phyloP scores from a whole-genome alignment of 2,329 filamentous ascomycete species.

The Bipolaris gigantea region DNA sequence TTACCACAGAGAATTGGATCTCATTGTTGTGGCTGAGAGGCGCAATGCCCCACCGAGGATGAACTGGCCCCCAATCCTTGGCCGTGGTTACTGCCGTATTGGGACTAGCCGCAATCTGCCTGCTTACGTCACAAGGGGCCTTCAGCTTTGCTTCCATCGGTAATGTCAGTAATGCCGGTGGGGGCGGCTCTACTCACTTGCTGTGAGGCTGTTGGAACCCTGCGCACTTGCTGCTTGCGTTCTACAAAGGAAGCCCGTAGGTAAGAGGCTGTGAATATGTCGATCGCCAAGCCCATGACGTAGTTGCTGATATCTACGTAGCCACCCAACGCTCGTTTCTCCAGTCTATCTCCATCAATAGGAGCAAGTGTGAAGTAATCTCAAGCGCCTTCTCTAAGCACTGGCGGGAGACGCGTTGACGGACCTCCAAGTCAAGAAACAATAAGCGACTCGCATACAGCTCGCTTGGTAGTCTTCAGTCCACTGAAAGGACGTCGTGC shows the following conservation, averaged over 20 bases:
- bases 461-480: no score
- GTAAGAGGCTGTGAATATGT: neutral
- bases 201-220: neutral
- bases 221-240: neutral
- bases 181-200: neutral
- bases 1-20: slow-evolving; percentile 17
- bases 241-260: neutral
- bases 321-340: neutral
- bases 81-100: slow-evolving; percentile 17
- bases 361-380: neutral
- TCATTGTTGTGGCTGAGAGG: neutral
- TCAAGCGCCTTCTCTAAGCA: neutral
- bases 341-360: neutral
- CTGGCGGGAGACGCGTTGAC: neutral
- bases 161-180: neutral
- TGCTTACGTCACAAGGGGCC: slow-evolving; percentile 3
- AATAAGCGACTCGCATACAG: no score
- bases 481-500: neutral
- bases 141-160: neutral
- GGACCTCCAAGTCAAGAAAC: neutral
- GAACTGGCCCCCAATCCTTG: slow-evolving; percentile 13
- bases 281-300: neutral
- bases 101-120: slow-evolving; percentile 4
- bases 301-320: neutral
- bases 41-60: neutral